phyloP scores from a whole-genome alignment of 2,329 filamentous ascomycete genomes.

The Fusarium sp. region DNA sequence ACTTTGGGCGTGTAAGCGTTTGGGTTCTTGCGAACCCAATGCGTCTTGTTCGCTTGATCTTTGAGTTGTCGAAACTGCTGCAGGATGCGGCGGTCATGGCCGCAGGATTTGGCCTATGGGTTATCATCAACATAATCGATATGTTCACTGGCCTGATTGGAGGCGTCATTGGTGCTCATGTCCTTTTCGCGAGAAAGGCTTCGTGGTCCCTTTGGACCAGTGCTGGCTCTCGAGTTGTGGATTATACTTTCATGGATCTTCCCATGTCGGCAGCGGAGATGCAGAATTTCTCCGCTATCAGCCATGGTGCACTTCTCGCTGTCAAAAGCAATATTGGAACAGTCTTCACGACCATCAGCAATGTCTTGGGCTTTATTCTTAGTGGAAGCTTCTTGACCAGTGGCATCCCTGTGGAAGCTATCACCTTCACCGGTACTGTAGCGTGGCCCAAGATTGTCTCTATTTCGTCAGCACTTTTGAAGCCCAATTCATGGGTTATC shows the following conservation, averaged over 20 bases:
- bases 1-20: conserved; percentile 87
- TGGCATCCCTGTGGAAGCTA: conserved; percentile 21
- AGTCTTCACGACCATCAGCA: conserved; percentile 56
- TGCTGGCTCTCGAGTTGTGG: conserved; percentile 62
- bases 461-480: conserved; percentile 51
- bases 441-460: conserved; percentile 36
- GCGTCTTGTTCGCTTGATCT: conserved; percentile 78
- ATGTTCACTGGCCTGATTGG: conserved; percentile 54
- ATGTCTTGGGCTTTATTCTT: conserved; percentile 59
- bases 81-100: conserved; percentile 80
- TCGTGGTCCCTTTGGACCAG: conserved; percentile 59
- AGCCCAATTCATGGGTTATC: conserved; percentile 70
- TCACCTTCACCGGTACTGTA: conserved; percentile 11
- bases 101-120: conserved; percentile 66
- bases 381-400: conserved; percentile 56
- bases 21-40: conserved; percentile 84
- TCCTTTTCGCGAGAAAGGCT: conserved; percentile 53
- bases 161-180: conserved; percentile 47
- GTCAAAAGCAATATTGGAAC: conserved; percentile 67
- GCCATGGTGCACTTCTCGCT: conserved; percentile 75
- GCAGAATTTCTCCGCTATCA: conserved; percentile 81
- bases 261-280: conserved; percentile 72
- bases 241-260: conserved; percentile 64
- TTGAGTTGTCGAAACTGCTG: conserved; percentile 80
- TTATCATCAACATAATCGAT: conserved; percentile 56